Conservation (phyloP, 495 filamentous ascomycete genomes). For the Penicillium steckii region DNA sequence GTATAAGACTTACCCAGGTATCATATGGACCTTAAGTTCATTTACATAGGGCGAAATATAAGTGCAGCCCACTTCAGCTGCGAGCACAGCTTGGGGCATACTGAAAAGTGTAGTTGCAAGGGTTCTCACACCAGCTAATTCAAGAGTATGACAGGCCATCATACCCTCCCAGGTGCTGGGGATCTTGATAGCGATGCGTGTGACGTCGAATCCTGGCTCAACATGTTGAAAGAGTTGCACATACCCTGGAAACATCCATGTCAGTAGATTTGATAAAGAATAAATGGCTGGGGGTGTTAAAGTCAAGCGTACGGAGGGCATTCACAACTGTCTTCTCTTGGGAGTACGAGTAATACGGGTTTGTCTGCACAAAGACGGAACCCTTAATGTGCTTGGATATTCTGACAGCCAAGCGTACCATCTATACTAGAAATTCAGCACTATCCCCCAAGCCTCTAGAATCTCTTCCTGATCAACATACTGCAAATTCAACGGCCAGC, state of each 20-base stretch:
- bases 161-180: slow-evolving; percentile 64
- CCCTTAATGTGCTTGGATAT: slow-evolving; percentile 54
- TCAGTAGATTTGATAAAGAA: neutral
- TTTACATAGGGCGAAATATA: slow-evolving; percentile 58
- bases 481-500: slow-evolving; percentile 57
- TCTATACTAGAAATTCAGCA: slow-evolving; percentile 22
- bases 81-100: slow-evolving; percentile 55
- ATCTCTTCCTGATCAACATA: slow-evolving; percentile 4
- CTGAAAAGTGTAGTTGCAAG: slow-evolving; percentile 63
- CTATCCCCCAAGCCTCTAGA: too few relatives aligned
- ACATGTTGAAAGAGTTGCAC: slow-evolving; percentile 47
- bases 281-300: neutral
- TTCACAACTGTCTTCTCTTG: slow-evolving; percentile 53
- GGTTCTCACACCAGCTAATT: slow-evolving; percentile 50
- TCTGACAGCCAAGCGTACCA: slow-evolving; percentile 52
- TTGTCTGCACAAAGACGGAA: slow-evolving; percentile 59
- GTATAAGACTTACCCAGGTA: slow-evolving; percentile 43
- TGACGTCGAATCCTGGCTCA: slow-evolving; percentile 44
- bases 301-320: slow-evolving; percentile 47
- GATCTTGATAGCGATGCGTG: slow-evolving; percentile 61
- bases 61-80: slow-evolving; percentile 53
- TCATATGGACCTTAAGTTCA: slow-evolving; percentile 61
- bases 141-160: slow-evolving; percentile 57
- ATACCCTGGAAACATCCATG: slow-evolving; percentile 38
- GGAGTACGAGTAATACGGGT: slow-evolving; percentile 55